Conservation (phyloP, 257 asterid genomes). For the Primulina huaijiensis region DNA sequence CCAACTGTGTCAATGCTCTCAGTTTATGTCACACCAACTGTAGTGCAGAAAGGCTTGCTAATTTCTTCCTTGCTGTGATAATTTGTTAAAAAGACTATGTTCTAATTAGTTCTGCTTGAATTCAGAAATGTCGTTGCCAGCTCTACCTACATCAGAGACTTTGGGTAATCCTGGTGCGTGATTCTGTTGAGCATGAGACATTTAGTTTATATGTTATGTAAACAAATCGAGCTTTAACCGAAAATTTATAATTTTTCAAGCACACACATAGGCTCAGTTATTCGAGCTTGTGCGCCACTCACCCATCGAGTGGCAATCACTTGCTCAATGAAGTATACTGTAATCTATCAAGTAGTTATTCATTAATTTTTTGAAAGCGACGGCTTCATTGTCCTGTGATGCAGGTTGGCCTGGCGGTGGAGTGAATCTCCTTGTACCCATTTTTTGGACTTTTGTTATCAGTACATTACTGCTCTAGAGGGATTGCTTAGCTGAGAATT, state of each 20-base stretch:
- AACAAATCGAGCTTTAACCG: background rate
- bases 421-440: slow-evolving; percentile 41
- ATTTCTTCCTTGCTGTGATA: slow-evolving; percentile 1
- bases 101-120: slow-evolving; percentile 25
- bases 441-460: slow-evolving; percentile 58
- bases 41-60: background rate
- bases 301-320: background rate
- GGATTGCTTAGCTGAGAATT: slow-evolving; percentile 35
- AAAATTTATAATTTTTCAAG: no score
- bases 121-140: slow-evolving; percentile 98
- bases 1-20: background rate
- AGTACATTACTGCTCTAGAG: slow-evolving; percentile 45
- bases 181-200: slow-evolving; percentile 8
- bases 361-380: slow-evolving; percentile 16
- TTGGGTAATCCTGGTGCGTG: slow-evolving; percentile 55
- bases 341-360: background rate
- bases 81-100: background rate
- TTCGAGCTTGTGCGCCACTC: background rate
- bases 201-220: background rate
- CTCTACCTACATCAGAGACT: slow-evolving; percentile 73
- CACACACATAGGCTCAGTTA: background rate
- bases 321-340: background rate
- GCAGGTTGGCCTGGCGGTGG: slow-evolving; percentile 46
- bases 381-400: slow-evolving; percentile 13
- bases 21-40: background rate